Base-by-base conservation (phyloP, 2,329 filamentous ascomycete genomes). In the Hypoxylon sp. region DNA sequence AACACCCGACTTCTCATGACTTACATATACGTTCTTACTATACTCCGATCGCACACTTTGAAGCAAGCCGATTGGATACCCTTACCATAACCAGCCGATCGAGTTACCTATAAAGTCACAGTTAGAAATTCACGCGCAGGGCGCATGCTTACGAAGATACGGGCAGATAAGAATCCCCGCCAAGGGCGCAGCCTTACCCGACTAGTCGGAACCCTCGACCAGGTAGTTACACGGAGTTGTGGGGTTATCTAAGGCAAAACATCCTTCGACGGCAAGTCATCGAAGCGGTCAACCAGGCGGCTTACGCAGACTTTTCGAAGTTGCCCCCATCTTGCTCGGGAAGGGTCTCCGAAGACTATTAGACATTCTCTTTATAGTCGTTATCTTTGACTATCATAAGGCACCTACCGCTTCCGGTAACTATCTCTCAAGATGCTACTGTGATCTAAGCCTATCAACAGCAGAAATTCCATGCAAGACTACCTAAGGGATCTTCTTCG, bases 351-450 rank as follows among this genome's bases (percentile, higher is more conserved):
- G 39, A 67, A 39, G 52, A 46, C 52, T 31, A 19, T 22, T 57
- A 42, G 46, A 22, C 47, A 29, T 62, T 33, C 26, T 46, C 51
- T 52, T 51, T 42, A n/a, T 10, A 39, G 13, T 39, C 44, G 66
- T 71, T 69, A 71, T 71, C 69, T 71, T 42, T 62, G 35, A 11
- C 29, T 35, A 22, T 51, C 59, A 31, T 59, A 67, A 67, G 50
- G 13, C 63, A 71, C 69, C 69, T 69, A 67, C 69, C 66, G 14
- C 35, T 62, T 69, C 58, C 17, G 63, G 66, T 31, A 67, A 57
- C 59, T 29, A 52, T 42, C 57, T 69, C 26, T 47, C 53, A 54
- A 35, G 46, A 65, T 63, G 44, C 59, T 59, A 71, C 60, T 54
- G 55, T 70, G 63, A 61, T 51, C 46, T 54, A 57, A 37, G 44